A percentile compares a stretch with the other conserved stretches of the same genome.
These are phyloP conservation scores for Scheffersomyces stipitis DNA, from an alignment of 805 yeast species.

Conservation along the genomic window DNA sequence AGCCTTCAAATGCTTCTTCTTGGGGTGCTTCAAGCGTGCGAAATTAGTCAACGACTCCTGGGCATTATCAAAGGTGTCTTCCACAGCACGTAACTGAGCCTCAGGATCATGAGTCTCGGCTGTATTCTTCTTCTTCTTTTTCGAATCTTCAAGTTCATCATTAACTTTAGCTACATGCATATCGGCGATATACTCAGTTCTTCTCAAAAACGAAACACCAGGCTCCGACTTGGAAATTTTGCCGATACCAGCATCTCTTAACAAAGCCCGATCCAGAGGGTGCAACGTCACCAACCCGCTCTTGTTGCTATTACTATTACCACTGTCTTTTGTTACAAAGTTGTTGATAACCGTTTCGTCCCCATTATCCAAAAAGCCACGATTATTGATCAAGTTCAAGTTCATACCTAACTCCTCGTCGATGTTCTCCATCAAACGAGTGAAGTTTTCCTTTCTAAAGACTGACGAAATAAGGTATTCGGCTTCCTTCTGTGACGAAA, in stretches of 20 bases:
- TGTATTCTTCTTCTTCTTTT: constrained; percentile 13
- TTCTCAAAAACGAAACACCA: constrained; percentile 79
- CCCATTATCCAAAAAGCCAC: constrained; percentile 65
- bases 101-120: constrained; percentile 51
- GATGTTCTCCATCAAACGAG: constrained; percentile 54
- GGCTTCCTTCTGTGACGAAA: constrained; percentile 37
- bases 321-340: constrained; percentile 18
- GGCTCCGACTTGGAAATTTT: constrained; percentile 42
- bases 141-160: constrained; percentile 25
- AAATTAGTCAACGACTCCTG: constrained; percentile 43
- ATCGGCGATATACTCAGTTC: constrained; percentile 89
- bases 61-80: constrained; percentile 70
- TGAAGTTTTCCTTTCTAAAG: constrained; percentile 73
- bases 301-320: constrained; percentile 5
- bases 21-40: constrained; percentile 67
- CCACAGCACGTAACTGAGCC: constrained; percentile 66
- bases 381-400: constrained; percentile 65
- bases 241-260: constrained; percentile 74
- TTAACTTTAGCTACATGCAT: constrained; percentile 37
- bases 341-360: constrained; percentile 46
- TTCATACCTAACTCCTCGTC: constrained; percentile 73
- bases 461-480: constrained; percentile 63
- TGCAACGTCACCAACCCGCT: constrained; percentile 52
- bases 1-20: constrained; percentile 69
- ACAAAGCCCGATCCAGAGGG: constrained; percentile 71